Evolutionary conservation across 1,284 basidiomycete species (phyloP), one percentile per base, ranked within the genome.

Genomic region (Austroboletus novae-zelandiae): DNA sequence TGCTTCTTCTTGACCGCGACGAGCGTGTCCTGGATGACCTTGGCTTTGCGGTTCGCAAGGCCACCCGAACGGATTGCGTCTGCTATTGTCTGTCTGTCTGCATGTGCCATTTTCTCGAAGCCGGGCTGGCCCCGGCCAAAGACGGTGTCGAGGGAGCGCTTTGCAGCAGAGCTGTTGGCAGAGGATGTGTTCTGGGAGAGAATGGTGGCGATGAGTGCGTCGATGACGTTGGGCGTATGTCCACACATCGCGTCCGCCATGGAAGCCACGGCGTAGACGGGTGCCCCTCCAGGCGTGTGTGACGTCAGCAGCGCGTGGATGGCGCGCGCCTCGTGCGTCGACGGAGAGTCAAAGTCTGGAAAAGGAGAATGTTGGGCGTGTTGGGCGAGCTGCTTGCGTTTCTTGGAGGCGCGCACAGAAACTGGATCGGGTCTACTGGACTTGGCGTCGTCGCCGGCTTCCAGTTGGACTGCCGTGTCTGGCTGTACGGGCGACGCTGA

Each of bases 131-230:
- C 65, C 4, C 71, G 71, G 3, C 86, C 85, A 57, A 87, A 91
- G 15, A 64, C 65, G 3, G 66, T 64, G 53, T 88, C 83, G 48
- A 90, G 72, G 11, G 69, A 71, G 18, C 69, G 62, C 61, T 89
- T 89, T 0, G 88, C 86, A 2, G 79, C 69, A 0, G 83, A 76
- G 5, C 80, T 83, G 62, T 91, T 91, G 27, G 68, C 67, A 35
- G 71, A 71, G 32, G 81, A 81, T 0, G 89, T 91, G 60, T 89
- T 90, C 64, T 90, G 87, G 34, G 82, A 84, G 17, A 92, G 75
- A 50, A 90, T 80, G 1, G 86, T 89, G 31, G 81, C 78, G 18
- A 91, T 79, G 54, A 89, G 74, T 0, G 85, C 76, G 57, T 91
- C 89, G 43, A 90, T 74, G 40, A 91, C 84, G 51, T 83, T 79